A percentile compares a stretch with the other conserved stretches of the same genome.
phyloP scores from a whole-genome alignment of 805 yeast genomes.

The Starmerella etchellsii region DNA sequence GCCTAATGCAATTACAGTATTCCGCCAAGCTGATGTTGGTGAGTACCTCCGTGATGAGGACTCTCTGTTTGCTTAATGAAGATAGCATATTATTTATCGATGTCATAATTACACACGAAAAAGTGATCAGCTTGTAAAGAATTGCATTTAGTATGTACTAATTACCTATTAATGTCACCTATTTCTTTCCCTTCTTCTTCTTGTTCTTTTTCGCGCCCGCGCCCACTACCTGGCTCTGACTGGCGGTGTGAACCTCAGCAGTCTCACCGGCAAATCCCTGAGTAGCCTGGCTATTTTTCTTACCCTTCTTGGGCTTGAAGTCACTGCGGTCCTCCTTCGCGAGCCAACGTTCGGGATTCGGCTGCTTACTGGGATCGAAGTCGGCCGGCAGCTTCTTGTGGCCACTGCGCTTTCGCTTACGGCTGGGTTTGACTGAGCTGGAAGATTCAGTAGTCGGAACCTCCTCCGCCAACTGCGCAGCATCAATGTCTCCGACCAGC shows the following conservation, averaged over 20 bases:
- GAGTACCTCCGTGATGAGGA: conserved; percentile 97
- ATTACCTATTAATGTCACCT: not conserved
- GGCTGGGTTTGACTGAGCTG: not conserved
- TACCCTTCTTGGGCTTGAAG: conserved; percentile 61
- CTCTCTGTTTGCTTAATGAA: conserved; percentile 61
- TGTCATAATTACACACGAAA: not conserved
- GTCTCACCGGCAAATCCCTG: conserved; percentile 27
- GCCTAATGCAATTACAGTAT: conserved; percentile 90
- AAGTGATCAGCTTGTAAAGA: not conserved
- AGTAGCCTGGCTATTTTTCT: conserved; percentile 37
- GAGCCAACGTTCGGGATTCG: conserved; percentile 79
- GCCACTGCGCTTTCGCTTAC: conserved; percentile 23
- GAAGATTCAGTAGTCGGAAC: not conserved
- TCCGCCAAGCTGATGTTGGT: conserved; percentile 95
- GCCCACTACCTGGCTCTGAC: conserved; percentile 9
- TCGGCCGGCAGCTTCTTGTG: conserved; percentile 30
- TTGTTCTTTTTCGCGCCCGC: conserved; percentile 21
- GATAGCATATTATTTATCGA: not conserved
- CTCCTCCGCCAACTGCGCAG: conserved; percentile 4
- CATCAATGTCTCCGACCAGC: conserved; percentile 22
- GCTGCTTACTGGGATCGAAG: conserved; percentile 30
- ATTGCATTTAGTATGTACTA: not conserved
- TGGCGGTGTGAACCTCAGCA: not conserved
- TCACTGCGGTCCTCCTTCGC: conserved; percentile 76
- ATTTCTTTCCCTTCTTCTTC: conserved; percentile 28